Conservation (phyloP, 768 basidiomycete genomes). For the Termitomyces sp. region DNA sequence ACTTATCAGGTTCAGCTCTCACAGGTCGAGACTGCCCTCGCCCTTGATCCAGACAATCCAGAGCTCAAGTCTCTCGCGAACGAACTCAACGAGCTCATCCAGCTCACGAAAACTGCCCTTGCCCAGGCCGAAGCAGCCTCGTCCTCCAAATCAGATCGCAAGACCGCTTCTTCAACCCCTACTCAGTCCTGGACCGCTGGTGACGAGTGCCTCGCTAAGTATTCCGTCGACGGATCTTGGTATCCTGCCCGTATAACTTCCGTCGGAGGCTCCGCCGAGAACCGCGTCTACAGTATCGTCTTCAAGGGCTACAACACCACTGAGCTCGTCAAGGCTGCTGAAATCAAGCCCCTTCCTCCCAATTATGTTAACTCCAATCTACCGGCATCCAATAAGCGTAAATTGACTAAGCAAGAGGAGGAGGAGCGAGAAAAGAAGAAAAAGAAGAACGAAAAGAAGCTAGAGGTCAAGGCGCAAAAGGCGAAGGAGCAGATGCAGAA, state of each 20-base stretch:
- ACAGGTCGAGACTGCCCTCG: conserved; percentile 80
- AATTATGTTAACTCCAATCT: conserved; percentile 42
- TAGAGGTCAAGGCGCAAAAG: conserved; percentile 77
- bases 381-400: conserved; percentile 60
- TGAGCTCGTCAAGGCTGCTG: conserved; percentile 69
- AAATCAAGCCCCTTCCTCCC: conserved; percentile 64
- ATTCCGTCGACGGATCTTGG: conserved; percentile 78
- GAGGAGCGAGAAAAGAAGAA: conserved; percentile 86
- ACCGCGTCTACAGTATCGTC: conserved; percentile 82
- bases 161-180: conserved; percentile 43
- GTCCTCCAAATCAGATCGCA: conserved; percentile 58
- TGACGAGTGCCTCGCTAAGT: conserved; percentile 82
- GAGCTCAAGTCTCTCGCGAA: conserved; percentile 67
- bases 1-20: conserved; percentile 86
- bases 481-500: conserved; percentile 83
- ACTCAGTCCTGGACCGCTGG: conserved; percentile 68
- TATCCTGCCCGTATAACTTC: conserved; percentile 87
- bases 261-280: conserved; percentile 75
- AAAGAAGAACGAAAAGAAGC: conserved; percentile 94
- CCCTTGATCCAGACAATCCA: conserved; percentile 65
- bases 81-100: conserved; percentile 82
- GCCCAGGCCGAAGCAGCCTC: conserved; percentile 61
- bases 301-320: conserved; percentile 93
- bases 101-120: conserved; percentile 67
- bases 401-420: conserved; percentile 74